Percentiles rank a stretch among this genome's conserved stretches.
Evolutionary conservation across 2,329 filamentous ascomycete genomes (phyloP).

Genomic region (Chaetomiaceae sp.): DNA sequence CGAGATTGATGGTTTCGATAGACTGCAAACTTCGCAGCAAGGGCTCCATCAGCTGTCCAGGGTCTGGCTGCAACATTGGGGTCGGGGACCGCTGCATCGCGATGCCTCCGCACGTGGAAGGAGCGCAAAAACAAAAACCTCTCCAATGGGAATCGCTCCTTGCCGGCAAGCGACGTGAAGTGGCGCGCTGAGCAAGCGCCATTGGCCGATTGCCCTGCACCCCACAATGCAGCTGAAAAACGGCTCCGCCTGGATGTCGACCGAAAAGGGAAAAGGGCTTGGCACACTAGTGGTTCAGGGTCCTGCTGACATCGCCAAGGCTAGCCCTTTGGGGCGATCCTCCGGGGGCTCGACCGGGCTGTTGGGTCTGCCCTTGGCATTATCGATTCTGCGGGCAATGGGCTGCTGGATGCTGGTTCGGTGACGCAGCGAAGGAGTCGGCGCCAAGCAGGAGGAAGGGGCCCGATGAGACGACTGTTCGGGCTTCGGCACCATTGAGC

Average conservation of each 20-base stretch:
- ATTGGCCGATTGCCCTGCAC: neutral
- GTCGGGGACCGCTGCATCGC: neutral
- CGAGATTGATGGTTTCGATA: constrained; percentile 7
- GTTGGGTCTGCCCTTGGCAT: neutral
- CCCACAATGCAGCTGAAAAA: neutral
- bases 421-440: too few relatives aligned
- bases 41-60: neutral
- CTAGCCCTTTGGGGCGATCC: neutral
- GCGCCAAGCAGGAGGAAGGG: too few relatives aligned
- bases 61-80: neutral
- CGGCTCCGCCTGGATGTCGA: neutral
- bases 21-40: neutral
- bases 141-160: neutral
- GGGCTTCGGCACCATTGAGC: too few relatives aligned
- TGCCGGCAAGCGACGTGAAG: neutral
- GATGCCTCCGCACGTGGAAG: neutral
- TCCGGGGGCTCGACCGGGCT: neutral
- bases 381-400: neutral
- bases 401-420: too few relatives aligned
- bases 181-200: neutral
- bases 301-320: neutral
- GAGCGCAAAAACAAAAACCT: neutral
- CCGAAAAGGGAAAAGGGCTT: neutral
- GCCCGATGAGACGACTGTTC: too few relatives aligned
- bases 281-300: neutral